phyloP scores from a whole-genome alignment of 176 grass and related monocot genomes.

The Avena sativa region DNA sequence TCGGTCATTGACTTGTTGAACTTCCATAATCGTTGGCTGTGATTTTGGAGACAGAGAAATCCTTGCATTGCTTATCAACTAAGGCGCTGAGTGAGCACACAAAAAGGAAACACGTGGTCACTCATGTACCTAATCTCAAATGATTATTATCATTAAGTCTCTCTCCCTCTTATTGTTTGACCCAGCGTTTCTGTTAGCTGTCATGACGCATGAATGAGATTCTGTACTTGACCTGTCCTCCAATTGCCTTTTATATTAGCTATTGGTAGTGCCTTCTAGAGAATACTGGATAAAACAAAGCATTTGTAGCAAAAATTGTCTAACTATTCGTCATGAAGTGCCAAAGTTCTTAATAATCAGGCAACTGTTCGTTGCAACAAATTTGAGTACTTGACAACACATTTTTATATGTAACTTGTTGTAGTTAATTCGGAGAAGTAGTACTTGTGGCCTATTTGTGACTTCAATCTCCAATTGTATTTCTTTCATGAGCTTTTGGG shows the following conservation, averaged over 20 bases:
- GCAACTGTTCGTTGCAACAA: background rate
- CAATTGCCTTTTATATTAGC: background rate
- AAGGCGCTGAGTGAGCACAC: background rate
- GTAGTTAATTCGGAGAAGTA: background rate
- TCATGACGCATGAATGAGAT: background rate
- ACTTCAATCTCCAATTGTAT: background rate
- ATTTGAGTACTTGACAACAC: background rate
- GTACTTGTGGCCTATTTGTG: background rate
- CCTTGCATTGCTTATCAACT: slow-evolving; percentile 46
- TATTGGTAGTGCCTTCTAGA: background rate
- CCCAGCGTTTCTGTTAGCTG: slow-evolving; percentile 3
- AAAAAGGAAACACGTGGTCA: background rate
- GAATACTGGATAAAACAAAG: background rate
- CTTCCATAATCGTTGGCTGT: background rate
- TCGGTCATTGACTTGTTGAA: slow-evolving; percentile 9
- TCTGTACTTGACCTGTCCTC: slow-evolving; percentile 3
- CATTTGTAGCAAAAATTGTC: background rate
- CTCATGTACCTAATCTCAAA: slow-evolving; percentile 35
- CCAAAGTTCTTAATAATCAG: background rate
- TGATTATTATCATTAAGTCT: slow-evolving; percentile 20
- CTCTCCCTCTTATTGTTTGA: slow-evolving; percentile 24
- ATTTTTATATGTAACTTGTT: background rate
- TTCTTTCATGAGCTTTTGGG: background rate
- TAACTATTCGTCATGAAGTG: background rate
- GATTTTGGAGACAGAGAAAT: slow-evolving; percentile 25